These are phyloP conservation scores for Penicillium turbatum DNA, from an alignment of 495 filamentous ascomycete species.

Conservation along the genomic window DNA sequence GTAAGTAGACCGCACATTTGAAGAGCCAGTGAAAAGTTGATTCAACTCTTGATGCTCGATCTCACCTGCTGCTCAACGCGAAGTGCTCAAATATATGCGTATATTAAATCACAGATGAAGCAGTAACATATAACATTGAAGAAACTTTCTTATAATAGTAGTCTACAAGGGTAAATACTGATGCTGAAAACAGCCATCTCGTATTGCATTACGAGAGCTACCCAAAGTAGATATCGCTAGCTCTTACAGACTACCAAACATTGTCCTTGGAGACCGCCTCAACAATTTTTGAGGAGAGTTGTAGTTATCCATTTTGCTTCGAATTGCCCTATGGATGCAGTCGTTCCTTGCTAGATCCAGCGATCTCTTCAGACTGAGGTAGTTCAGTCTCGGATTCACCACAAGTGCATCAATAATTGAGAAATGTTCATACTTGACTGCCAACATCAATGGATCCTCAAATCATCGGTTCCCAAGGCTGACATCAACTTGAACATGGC, in stretches of 20 bases:
- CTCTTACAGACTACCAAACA: neutral
- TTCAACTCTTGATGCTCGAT: neutral
- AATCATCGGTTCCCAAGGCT: conserved; percentile 6
- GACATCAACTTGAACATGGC: conserved; percentile 4
- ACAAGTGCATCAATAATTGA: conserved; percentile 3
- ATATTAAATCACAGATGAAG: neutral
- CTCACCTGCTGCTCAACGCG: neutral
- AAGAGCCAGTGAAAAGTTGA: neutral
- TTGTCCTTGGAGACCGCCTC: neutral
- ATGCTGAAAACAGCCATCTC: too few relatives aligned
- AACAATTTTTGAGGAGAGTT: neutral
- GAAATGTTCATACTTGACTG: neutral
- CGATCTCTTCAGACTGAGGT: conserved; percentile 1
- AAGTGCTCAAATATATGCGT: neutral
- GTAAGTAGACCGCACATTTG: neutral
- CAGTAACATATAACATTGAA: too few relatives aligned
- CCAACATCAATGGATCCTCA: conserved; percentile 7
- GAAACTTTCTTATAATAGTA: too few relatives aligned
- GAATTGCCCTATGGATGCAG: conserved; percentile 5
- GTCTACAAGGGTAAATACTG: too few relatives aligned
- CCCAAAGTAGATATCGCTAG: conserved; percentile 1
- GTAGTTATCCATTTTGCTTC: neutral
- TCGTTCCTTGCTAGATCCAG: neutral
- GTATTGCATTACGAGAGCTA: too few relatives aligned
- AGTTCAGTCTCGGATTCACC: neutral